Evolutionary conservation across 2,329 filamentous ascomycete species (phyloP).

Genomic region (Hymenoscyphus infarciens): DNA sequence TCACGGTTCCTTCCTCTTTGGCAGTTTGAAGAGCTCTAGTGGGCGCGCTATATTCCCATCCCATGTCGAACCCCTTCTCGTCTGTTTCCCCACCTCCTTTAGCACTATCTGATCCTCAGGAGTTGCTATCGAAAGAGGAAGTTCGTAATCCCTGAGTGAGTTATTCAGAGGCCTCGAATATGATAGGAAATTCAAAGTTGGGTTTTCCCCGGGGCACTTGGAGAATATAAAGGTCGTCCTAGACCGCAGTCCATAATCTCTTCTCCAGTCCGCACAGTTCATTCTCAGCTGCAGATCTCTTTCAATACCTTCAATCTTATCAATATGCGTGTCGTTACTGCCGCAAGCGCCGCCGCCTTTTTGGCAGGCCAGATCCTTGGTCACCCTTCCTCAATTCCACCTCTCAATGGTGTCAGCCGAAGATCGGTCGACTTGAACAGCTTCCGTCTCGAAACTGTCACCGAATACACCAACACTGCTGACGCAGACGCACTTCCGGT

Average conservation of each 20-base stretch:
- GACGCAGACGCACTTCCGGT: constrained; percentile 5
- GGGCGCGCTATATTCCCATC: neutral
- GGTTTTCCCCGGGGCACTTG: neutral
- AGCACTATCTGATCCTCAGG: neutral
- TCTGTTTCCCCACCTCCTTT: neutral
- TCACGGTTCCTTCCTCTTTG: constrained; percentile 8
- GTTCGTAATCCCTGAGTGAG: neutral
- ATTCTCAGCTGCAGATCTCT: neutral
- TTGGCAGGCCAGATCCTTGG: constrained; percentile 11
- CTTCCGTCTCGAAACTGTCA: constrained; percentile 17
- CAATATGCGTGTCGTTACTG: constrained; percentile 13
- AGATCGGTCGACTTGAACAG: constrained; percentile 18
- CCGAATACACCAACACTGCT: constrained; percentile 18
- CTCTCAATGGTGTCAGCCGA: constrained; percentile 37
- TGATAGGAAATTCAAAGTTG: neutral
- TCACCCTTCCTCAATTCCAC: constrained; percentile 7
- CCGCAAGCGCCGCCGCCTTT: constrained; percentile 7
- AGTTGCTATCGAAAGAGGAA: constrained; percentile 9
- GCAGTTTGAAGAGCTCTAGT: neutral
- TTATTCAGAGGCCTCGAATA: neutral
- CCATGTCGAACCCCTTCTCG: neutral
- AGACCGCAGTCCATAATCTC: neutral
- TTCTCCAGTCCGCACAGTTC: constrained; percentile 8
- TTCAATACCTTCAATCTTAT: neutral
- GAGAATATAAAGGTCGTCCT: constrained; percentile 6